Conservation (phyloP, 139 green algal genomes). For the Axilococcus clingmanii region DNA sequence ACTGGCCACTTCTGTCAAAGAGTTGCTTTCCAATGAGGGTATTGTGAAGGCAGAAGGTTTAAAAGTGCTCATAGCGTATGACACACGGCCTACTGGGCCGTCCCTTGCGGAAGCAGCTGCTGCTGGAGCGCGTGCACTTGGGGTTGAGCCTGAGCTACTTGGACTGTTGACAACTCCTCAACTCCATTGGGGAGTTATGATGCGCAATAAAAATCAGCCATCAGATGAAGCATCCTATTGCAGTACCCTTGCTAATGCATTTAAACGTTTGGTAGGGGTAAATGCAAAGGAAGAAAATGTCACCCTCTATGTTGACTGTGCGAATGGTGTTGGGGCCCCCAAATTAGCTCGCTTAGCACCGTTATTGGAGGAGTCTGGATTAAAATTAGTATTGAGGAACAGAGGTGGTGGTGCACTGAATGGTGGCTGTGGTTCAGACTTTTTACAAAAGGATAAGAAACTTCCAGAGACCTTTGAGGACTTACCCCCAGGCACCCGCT, state of each 20-base stretch:
- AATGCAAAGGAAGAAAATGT: conserved; percentile 1
- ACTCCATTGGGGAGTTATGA: conserved; percentile 71
- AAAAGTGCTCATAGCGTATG: conserved; percentile 61
- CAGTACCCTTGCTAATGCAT: conserved; percentile 20
- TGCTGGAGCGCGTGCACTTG: conserved; percentile 46
- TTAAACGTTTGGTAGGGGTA: conserved; percentile 8
- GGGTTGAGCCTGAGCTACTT: conserved; percentile 24
- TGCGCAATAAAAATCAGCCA: conserved; percentile 16
- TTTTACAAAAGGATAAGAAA: conserved; percentile 82
- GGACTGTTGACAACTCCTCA: conserved; percentile 88
- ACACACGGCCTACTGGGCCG: conserved; percentile 60
- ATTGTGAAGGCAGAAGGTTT: conserved; percentile 1
- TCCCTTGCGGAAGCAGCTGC: conserved; percentile 47
- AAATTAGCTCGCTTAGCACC: conserved; percentile 44
- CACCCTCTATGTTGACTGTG: conserved; percentile 78
- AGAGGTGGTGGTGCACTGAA: conserved; percentile 59
- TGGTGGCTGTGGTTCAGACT: conserved; percentile 80
- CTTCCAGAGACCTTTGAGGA: conserved; percentile 37
- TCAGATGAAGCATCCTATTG: conserved; percentile 35
- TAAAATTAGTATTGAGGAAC: conserved; percentile 41
- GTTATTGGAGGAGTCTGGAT: conserved; percentile 22
- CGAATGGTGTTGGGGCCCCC: conserved; percentile 82
- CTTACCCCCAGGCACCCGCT: conserved; percentile 13
- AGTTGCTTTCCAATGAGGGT: conserved; percentile 9
- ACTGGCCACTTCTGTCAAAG: conserved; percentile 20